A percentile compares a stretch with the other conserved stretches of the same genome.
phyloP scores from a whole-genome alignment of 768 basidiomycete genomes.

The Saitozyma podzolica region DNA sequence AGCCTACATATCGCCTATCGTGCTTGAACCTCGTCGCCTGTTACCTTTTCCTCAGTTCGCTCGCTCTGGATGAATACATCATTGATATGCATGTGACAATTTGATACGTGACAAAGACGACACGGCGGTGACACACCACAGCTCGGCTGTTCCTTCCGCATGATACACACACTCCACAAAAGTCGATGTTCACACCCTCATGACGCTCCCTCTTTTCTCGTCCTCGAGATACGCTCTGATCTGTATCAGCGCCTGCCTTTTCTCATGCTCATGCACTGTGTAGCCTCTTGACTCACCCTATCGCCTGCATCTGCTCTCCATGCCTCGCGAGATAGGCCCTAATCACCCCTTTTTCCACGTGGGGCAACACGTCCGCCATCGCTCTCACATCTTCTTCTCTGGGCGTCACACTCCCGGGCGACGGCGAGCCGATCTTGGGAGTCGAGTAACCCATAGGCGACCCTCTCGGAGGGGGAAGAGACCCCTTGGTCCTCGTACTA shows the following conservation, averaged over 20 bases:
- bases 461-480: slow-evolving; percentile 1
- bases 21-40: too few relatives aligned
- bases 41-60: too few relatives aligned
- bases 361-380: slow-evolving; percentile 44
- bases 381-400: slow-evolving; percentile 36
- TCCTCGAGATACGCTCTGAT: slow-evolving; percentile 44
- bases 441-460: slow-evolving; percentile 34
- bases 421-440: slow-evolving; percentile 23
- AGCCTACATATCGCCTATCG: too few relatives aligned
- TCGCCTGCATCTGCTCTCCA: slow-evolving; percentile 45
- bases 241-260: slow-evolving; percentile 6
- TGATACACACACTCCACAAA: too few relatives aligned
- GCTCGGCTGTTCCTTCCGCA: too few relatives aligned
- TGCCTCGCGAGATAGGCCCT: slow-evolving; percentile 35
- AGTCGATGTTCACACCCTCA: not conserved
- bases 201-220: slow-evolving; percentile 36
- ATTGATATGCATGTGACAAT: too few relatives aligned
- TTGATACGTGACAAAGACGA: too few relatives aligned
- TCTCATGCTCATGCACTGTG: too few relatives aligned
- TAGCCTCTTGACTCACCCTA: too few relatives aligned
- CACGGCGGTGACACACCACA: too few relatives aligned
- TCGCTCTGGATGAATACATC: too few relatives aligned
- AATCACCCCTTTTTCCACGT: slow-evolving; percentile 34
- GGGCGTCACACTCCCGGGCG: not conserved
- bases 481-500: not conserved